Conservation (phyloP, 2,329 filamentous ascomycete species). For the Pyrenochaeta sp. region DNA sequence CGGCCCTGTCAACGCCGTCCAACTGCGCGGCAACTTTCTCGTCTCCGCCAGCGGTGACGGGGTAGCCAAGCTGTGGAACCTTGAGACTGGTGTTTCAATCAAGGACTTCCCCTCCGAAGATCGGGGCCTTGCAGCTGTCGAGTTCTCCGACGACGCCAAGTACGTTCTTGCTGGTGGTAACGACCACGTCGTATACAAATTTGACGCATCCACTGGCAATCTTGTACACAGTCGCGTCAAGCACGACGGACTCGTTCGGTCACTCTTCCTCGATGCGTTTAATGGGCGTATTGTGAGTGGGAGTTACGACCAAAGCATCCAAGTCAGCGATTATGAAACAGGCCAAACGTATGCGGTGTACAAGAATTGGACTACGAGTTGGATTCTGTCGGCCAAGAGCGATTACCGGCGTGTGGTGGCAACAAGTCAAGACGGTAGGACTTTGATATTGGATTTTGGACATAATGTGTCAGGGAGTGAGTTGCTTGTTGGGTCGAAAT, state of each 20-base stretch:
- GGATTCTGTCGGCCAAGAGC: conserved; percentile 95
- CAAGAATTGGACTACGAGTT: conserved; percentile 94
- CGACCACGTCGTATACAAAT: conserved; percentile 94
- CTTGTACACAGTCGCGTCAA: conserved; percentile 82
- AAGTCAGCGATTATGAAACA: conserved; percentile 87
- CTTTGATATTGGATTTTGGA: conserved; percentile 93
- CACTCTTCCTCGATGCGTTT: conserved; percentile 86
- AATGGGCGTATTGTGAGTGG: conserved; percentile 89
- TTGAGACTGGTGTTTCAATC: conserved; percentile 85
- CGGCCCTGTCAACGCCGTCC: conserved; percentile 95
- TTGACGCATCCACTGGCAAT: conserved; percentile 89
- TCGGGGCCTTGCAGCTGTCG: conserved; percentile 92
- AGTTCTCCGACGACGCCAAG: conserved; percentile 94
- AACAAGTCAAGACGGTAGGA: conserved; percentile 91
- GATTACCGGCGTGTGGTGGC: conserved; percentile 95
- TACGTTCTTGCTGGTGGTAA: conserved; percentile 95
- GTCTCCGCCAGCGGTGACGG: conserved; percentile 96
- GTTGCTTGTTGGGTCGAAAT: conserved; percentile 48
- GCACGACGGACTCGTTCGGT: conserved; percentile 86
- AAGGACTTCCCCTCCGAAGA: conserved; percentile 91
- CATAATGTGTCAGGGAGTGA: conserved; percentile 64
- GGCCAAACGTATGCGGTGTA: conserved; percentile 83
- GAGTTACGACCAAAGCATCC: conserved; percentile 94
- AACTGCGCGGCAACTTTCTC: conserved; percentile 90
- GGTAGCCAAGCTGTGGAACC: conserved; percentile 93